Evolutionary conservation across 106 monocot species (phyloP).

Genomic region (Phalaenopsis equestris): DNA sequence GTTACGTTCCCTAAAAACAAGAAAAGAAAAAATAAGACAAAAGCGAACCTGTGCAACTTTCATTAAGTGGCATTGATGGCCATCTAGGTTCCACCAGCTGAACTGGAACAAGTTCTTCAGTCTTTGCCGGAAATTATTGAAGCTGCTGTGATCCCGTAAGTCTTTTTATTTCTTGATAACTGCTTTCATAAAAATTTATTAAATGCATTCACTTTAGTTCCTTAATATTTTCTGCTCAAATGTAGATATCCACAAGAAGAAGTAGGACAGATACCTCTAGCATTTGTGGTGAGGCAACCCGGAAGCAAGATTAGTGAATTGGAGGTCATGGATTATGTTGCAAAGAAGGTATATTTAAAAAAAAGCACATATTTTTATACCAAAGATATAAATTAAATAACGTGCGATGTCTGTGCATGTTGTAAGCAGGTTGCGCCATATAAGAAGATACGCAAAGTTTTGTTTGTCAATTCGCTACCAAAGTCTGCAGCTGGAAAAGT

Average conservation of each 20-base stretch:
- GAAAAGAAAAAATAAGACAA: too few relatives aligned
- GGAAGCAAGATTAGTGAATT: constrained; percentile 36
- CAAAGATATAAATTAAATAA: too few relatives aligned
- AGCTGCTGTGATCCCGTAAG: constrained; percentile 66
- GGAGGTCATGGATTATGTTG: constrained; percentile 44
- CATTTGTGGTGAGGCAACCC: constrained; percentile 42
- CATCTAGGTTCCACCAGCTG: constrained; percentile 56
- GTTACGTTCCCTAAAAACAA: too few relatives aligned
- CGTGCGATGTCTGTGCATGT: too few relatives aligned
- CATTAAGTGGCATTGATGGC: neutral
- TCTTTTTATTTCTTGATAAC: neutral
- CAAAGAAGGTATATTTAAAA: constrained; percentile 23
- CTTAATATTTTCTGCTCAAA: neutral
- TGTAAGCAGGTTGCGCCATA: constrained; percentile 29
- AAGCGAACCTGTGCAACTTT: too few relatives aligned
- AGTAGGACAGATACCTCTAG: constrained; percentile 55
- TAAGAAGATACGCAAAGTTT: constrained; percentile 29
- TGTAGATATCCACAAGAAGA: constrained; percentile 55
- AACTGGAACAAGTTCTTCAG: constrained; percentile 43
- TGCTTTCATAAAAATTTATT: neutral
- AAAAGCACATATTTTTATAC: too few relatives aligned
- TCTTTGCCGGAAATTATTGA: constrained; percentile 38
- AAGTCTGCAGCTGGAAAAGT: constrained; percentile 33
- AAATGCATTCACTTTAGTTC: neutral
- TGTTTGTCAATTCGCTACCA: constrained; percentile 25